Conservation (phyloP, 805 yeast genomes). For the Hanseniaspora opuntiae region DNA sequence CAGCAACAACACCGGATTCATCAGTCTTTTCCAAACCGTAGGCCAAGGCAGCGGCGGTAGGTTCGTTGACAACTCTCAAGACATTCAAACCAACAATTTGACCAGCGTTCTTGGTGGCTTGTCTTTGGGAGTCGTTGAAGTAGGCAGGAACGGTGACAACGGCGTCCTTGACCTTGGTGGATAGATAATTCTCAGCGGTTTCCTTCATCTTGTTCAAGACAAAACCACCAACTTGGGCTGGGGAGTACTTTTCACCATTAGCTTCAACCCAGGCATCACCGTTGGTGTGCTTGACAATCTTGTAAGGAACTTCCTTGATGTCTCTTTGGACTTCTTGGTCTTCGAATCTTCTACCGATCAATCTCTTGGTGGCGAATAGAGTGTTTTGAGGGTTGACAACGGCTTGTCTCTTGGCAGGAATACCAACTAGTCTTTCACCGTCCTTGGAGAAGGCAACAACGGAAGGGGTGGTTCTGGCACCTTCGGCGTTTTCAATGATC, state of each 20-base stretch:
- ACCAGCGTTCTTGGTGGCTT: conserved; percentile 91
- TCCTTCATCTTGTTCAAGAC: conserved; percentile 94
- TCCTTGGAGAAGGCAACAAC: conserved; percentile 88
- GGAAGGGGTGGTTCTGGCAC: conserved; percentile 81
- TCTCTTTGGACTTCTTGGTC: conserved; percentile 87
- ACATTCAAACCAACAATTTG: conserved; percentile 87
- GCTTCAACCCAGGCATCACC: conserved; percentile 97
- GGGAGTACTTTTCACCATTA: conserved; percentile 76
- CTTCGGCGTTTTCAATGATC: conserved; percentile 72
- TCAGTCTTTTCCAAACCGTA: conserved; percentile 72
- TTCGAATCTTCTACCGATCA: conserved; percentile 84
- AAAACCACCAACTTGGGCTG: conserved; percentile 91
- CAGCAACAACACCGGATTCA: conserved; percentile 75
- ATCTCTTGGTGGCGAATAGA: conserved; percentile 84
- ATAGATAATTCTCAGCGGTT: conserved; percentile 85
- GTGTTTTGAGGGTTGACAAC: conserved; percentile 90
- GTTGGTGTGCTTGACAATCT: conserved; percentile 75
- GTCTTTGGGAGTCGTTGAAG: conserved; percentile 72
- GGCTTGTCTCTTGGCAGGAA: conserved; percentile 92
- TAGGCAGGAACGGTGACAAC: conserved; percentile 83
- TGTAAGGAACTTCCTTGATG: conserved; percentile 75
- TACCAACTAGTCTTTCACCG: conserved; percentile 85
- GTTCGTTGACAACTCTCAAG: conserved; percentile 68
- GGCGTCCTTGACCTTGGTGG: conserved; percentile 78
- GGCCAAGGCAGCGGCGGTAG: conserved; percentile 87